Percentiles rank a stretch among this genome's conserved stretches.
Conservation (phyloP, 331 rosid genomes). For the Quercus lobata region DNA sequence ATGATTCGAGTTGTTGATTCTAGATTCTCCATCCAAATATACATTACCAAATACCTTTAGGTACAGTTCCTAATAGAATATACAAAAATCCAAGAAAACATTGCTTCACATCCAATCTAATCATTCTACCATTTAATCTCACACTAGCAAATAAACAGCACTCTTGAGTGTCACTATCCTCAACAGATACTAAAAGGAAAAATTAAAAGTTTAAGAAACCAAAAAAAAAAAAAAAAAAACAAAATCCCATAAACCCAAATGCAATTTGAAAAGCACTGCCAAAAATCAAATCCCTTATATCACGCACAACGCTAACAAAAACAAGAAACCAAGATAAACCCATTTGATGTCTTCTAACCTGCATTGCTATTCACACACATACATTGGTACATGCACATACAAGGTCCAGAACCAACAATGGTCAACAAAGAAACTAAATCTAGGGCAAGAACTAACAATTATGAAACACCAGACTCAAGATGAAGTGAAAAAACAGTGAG, state of each 20-base stretch:
- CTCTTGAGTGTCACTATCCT: background rate
- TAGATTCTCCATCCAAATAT: background rate
- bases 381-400: background rate
- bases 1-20: background rate
- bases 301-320: background rate
- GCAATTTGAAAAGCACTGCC: background rate
- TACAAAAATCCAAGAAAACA: background rate
- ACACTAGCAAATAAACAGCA: background rate
- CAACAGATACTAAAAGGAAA: background rate
- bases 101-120: conserved; percentile 9
- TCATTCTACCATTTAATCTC: background rate
- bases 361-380: background rate
- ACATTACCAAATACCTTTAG: background rate
- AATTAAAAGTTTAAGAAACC: too few relatives aligned
- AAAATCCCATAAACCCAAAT: background rate
- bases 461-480: background rate
- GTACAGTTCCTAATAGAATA: background rate
- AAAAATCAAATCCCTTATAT: background rate
- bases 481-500: background rate
- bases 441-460: conserved; percentile 9
- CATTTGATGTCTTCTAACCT: background rate
- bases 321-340: background rate
- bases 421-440: conserved; percentile 25
- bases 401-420: conserved; percentile 10
- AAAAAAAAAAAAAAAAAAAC: background rate